A percentile compares a stretch with the other conserved stretches of the same genome.
Evolutionary conservation across 352 stramenopile genomes (phyloP).

Genomic region (Phytophthora litchii): DNA sequence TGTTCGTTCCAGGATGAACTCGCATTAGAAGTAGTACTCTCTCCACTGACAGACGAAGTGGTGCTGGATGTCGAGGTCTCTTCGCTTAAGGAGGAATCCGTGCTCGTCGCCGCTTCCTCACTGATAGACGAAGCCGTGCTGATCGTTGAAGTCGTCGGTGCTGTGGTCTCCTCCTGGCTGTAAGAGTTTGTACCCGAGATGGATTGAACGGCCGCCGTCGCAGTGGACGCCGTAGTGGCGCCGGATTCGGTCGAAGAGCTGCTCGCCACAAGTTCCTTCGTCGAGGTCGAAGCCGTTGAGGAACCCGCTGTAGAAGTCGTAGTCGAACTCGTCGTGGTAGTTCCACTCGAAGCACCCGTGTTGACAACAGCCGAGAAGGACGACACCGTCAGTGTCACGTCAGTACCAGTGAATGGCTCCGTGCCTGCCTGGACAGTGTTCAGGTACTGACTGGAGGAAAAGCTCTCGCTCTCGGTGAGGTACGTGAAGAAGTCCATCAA

Average conservation of each 20-base stretch:
- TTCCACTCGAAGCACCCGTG: slow-evolving; percentile 24
- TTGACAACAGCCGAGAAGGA: slow-evolving; percentile 33
- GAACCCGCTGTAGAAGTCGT: slow-evolving; percentile 12
- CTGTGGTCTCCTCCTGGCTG: slow-evolving; percentile 9
- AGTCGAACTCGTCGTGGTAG: background rate
- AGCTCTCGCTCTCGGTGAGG: slow-evolving; percentile 29
- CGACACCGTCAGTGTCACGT: slow-evolving; percentile 38
- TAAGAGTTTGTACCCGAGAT: slow-evolving; percentile 8
- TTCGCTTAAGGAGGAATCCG: background rate
- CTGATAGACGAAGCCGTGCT: slow-evolving; percentile 13
- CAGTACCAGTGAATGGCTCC: slow-evolving; percentile 35
- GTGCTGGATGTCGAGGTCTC: background rate
- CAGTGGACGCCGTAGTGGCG: background rate
- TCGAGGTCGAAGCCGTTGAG: slow-evolving; percentile 8
- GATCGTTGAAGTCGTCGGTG: background rate
- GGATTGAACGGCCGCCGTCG: background rate
- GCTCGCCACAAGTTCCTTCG: slow-evolving; percentile 18
- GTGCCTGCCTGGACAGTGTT: slow-evolving; percentile 40
- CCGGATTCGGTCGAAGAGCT: slow-evolving; percentile 17
- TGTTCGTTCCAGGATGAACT: no score
- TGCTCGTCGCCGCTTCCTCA: slow-evolving; percentile 6
- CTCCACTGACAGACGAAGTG: background rate
- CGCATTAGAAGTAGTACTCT: background rate
- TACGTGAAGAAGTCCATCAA: slow-evolving; percentile 42
- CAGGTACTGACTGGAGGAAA: slow-evolving; percentile 36